Evolutionary conservation across 176 grass and related monocot genomes (phyloP), one percentile per base, ranked within the genome.

Genomic region (Calamus simplicifolius): DNA sequence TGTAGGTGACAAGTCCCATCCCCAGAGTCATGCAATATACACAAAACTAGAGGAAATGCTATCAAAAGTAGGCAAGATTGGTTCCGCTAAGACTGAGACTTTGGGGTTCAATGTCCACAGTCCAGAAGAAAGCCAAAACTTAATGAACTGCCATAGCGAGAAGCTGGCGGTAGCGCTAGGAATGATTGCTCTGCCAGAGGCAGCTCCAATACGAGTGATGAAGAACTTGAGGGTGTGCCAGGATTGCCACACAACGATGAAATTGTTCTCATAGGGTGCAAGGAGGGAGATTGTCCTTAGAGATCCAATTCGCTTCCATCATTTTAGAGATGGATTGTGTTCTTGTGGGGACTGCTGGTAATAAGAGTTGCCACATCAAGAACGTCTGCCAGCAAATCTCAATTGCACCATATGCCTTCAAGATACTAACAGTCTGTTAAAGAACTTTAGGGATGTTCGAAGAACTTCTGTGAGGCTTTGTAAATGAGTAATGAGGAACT

Each of bases 151-250:
- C 73, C 85, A 84, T 38, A 84, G 86, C 49, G 81, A 89, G 53
- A 78, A 81, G 57, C 59, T 89, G 70, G 77, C 81, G 19, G 74
- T 89, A 29, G 86, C 81, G 28, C 76, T 89, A 17, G 81, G 77
- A 50, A 72, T 85, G 62, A 81, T 89, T 63, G 77, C 56, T 65
- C 70, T 85, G 29, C 81, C 78, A 6, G 38, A 59, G 14, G 69
- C 67, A 57, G 77, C 77, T 23, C 86, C 86, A 3, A 57, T 89
- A 56, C 57, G 77, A 51, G 77, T 85, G 52, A 85, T 89, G 81
- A 89, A 85, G 70, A 89, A 89, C 62, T 49, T 89, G 70, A 85
- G 77, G 58, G 74, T 85, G 64, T 85, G 81, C 61, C 54, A 59
- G 27, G 86, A 85, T 27, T 89, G 73, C 64, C 86, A 89, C 71